Conservation (phyloP, 1,284 basidiomycete species). For the Tetrapyrgos nigripes region DNA sequence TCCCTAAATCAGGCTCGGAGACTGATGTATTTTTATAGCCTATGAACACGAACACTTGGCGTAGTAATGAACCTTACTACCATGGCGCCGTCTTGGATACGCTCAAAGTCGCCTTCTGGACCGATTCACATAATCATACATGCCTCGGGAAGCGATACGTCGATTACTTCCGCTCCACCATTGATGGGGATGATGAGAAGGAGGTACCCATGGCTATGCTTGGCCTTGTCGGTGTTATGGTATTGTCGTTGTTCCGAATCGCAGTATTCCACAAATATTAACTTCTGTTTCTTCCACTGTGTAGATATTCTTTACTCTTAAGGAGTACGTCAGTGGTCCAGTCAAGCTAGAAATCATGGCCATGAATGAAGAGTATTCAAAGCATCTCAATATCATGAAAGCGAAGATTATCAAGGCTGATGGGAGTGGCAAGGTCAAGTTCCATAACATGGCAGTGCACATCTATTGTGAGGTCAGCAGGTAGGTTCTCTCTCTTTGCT, state of each 20-base stretch:
- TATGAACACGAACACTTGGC: background rate
- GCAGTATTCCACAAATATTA: too few species aligned
- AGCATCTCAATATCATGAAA: too few species aligned
- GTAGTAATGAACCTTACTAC: background rate
- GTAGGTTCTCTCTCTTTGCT: too few species aligned
- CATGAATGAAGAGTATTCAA: too few species aligned
- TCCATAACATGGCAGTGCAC: too few species aligned
- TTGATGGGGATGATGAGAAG: background rate
- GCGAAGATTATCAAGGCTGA: too few species aligned
- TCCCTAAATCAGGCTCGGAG: background rate
- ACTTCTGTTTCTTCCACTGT: too few species aligned
- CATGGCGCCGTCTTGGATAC: background rate
- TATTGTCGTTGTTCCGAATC: background rate
- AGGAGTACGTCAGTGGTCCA: too few species aligned
- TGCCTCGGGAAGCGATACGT: background rate
- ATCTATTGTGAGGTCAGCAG: too few species aligned
- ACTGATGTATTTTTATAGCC: background rate
- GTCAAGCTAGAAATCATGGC: too few species aligned
- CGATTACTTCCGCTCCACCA: background rate
- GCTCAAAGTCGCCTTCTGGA: background rate
- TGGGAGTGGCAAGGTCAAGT: too few species aligned
- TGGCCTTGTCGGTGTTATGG: background rate
- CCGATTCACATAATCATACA: too few species aligned
- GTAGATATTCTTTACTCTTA: background rate
- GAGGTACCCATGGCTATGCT: constrained; percentile 1